phyloP scores from a whole-genome alignment of 164 flowering plant genomes.

The Sextonia rubra region DNA sequence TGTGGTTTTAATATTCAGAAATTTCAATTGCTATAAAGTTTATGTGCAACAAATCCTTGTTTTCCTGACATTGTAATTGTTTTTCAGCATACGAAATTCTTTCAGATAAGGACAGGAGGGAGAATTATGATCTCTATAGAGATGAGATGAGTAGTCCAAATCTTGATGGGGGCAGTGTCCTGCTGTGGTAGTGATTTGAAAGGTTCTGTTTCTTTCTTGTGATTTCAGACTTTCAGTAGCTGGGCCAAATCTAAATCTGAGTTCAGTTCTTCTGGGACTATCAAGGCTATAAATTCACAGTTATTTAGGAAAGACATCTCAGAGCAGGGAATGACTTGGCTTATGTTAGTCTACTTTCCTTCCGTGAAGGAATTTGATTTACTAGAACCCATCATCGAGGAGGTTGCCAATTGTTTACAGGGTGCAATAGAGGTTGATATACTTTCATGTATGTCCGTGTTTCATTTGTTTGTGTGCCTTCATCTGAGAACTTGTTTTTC shows the following conservation, averaged over 20 bases:
- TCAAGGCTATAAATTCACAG: slow-evolving; percentile 42
- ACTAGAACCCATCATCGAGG: slow-evolving; percentile 51
- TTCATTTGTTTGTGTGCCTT: not conserved
- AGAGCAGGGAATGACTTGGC: slow-evolving; percentile 72
- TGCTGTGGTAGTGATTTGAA: no score
- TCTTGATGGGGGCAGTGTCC: slow-evolving; percentile 53
- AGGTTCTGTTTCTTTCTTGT: no score
- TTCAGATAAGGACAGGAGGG: slow-evolving; percentile 87
- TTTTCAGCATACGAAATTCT: slow-evolving; percentile 80
- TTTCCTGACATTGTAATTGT: no score
- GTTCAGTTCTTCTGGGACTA: slow-evolving; percentile 42
- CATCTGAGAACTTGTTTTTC: not conserved
- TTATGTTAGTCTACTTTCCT: slow-evolving; percentile 55
- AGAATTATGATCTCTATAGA: slow-evolving; percentile 83
- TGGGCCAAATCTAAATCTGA: no score
- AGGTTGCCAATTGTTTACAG: slow-evolving; percentile 52
- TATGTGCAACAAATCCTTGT: no score
- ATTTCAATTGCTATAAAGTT: no score
- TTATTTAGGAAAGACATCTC: slow-evolving; percentile 55
- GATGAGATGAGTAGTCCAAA: slow-evolving; percentile 76
- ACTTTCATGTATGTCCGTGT: not conserved
- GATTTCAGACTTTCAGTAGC: no score
- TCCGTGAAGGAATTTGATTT: slow-evolving; percentile 25
- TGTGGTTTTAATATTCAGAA: no score
- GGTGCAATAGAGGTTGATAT: slow-evolving; percentile 74